Evolutionary conservation across 2,329 filamentous ascomycete genomes (phyloP).

Genomic region (Penicillium griseofulvum): DNA sequence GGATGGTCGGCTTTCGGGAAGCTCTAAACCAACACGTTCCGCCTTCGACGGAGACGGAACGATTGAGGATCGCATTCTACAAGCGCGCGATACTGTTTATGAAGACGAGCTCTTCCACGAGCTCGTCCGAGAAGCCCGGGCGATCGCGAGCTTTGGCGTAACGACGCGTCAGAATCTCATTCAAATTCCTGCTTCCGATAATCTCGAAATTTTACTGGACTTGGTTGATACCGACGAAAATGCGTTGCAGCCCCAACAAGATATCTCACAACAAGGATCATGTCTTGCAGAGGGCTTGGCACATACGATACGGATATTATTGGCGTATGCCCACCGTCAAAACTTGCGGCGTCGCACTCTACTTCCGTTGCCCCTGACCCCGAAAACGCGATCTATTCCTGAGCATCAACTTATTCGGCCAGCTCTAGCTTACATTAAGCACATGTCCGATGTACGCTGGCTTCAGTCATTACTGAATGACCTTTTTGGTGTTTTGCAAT

Average conservation of each 20-base stretch:
- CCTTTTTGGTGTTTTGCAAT: constrained; percentile 30
- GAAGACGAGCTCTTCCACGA: constrained; percentile 85
- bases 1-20: constrained; percentile 58
- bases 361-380: constrained; percentile 56
- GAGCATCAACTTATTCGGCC: constrained; percentile 61
- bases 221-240: constrained; percentile 59
- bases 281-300: constrained; percentile 64
- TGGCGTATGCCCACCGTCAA: constrained; percentile 75
- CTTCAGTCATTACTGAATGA: constrained; percentile 35
- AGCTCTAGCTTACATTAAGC: constrained; percentile 54
- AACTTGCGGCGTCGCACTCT: constrained; percentile 66
- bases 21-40: constrained; percentile 35
- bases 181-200: constrained; percentile 53
- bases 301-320: constrained; percentile 69
- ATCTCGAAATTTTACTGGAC: constrained; percentile 63
- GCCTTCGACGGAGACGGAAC: constrained; percentile 23
- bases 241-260: constrained; percentile 26
- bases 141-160: constrained; percentile 68
- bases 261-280: constrained; percentile 25
- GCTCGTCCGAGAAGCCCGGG: constrained; percentile 75
- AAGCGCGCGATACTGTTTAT: constrained; percentile 52
- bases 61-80: constrained; percentile 38
- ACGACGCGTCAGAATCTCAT: constrained; percentile 60
- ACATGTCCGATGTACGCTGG: constrained; percentile 40
- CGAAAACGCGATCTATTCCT: constrained; percentile 49